Conservation (phyloP, 2,329 filamentous ascomycete species). For the Aspergillus flavus region DNA sequence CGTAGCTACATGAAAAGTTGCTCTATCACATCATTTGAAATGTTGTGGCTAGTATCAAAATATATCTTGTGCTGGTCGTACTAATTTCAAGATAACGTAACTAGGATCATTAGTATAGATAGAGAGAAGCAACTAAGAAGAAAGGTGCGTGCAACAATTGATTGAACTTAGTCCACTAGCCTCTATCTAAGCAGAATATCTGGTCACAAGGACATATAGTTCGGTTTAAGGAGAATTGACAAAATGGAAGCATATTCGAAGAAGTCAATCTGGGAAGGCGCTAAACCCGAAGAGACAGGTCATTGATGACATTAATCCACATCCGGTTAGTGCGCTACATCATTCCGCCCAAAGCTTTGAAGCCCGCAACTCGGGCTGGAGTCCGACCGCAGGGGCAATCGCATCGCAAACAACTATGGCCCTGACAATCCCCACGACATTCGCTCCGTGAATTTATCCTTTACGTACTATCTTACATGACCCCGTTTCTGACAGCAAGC, state of each 20-base stretch:
- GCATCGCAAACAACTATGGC: slow-evolving; percentile 14
- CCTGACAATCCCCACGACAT: slow-evolving; percentile 14
- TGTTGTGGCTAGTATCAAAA: too few relatives aligned
- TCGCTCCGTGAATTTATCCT: neutral
- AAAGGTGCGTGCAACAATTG: neutral
- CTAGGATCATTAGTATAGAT: neutral
- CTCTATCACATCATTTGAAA: too few relatives aligned
- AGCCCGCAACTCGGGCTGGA: slow-evolving; percentile 4
- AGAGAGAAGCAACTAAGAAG: neutral
- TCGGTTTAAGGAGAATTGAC: too few relatives aligned
- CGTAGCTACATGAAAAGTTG: too few relatives aligned
- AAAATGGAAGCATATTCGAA: neutral
- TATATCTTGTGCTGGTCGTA: too few relatives aligned
- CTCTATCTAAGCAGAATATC: neutral
- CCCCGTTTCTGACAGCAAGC: slow-evolving; percentile 5
- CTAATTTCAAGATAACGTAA: neutral
- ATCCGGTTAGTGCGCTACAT: slow-evolving; percentile 21
- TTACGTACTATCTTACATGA: slow-evolving; percentile 9
- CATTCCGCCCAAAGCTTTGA: slow-evolving; percentile 16
- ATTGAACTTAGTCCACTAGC: neutral
- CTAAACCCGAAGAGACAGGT: neutral
- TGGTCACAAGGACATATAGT: too few relatives aligned
- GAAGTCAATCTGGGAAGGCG: neutral
- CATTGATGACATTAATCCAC: neutral
- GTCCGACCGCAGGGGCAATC: slow-evolving; percentile 18